Base-by-base conservation (phyloP, 352 stramenopile species). In the Thalassiosira mediterranea region DNA sequence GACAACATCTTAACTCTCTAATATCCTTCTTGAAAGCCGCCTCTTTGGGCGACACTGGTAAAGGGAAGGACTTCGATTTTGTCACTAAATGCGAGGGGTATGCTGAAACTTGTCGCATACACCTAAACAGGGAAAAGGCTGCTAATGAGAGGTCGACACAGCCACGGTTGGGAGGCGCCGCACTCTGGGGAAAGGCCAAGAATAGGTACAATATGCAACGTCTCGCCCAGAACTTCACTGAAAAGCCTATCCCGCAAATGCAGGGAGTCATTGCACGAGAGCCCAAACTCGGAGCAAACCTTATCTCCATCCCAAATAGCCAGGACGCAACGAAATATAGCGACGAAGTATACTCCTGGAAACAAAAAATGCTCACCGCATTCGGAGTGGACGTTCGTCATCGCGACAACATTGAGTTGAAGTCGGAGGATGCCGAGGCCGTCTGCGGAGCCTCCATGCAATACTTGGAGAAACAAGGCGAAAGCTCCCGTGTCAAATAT, bases 31-130 rank as follows among this genome's bases (percentile, higher is more conserved):
- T 13, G 7, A 42, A 42, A 42, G 34, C 34, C 13, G 34, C 34
- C 34, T 42, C 13, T 7, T 13, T 13, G 7, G 34, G 34, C 7
- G 13, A 42, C 7, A 13, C 7, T 13, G 7, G 13, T 13, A 13
- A 42, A 7, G 13, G 34, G 7, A 13, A 42, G 34, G 7, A 13
- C 13, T 7, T 13, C n/a, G n/a, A n/a, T 17, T 58, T 58, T 31
- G 25, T 13, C 11, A 15, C 49, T 7, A 37, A 13, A 32, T 58
- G 49, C 15, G 23, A 58, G 23, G 31, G 23, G 15, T 58, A 58
- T 58, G 49, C 49, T 13, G 49, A 26, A 31, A 26, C 23, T 32
- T 58, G 49, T 34, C n/a, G 23, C 25, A 15, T 58, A 32, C 49
- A 34, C 11, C 17, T 42, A n/a, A n/a, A n/a, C n/a, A n/a, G n/a